Evolutionary conservation across 2,329 filamentous ascomycete species (phyloP), one percentile per base, ranked within the genome.

Genomic region (Epichloe bromicola): DNA sequence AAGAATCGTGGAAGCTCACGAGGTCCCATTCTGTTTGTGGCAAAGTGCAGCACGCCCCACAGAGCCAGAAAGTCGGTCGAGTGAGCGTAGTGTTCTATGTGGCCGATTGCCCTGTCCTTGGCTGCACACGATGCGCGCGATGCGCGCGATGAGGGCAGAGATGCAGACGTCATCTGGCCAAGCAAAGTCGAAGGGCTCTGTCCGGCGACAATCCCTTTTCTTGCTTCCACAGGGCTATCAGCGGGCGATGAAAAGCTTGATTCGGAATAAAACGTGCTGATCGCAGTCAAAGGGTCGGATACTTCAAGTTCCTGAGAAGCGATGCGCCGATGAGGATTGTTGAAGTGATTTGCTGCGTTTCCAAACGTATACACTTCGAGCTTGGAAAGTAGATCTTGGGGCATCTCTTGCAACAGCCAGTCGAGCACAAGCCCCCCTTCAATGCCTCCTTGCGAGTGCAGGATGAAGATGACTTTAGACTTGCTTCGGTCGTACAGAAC

Each of bases 21-120:
- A 1, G 63, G 65, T 17, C 58, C 60, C 61, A 67, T 64, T 14
- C 52, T 56, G 48, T 76, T 74, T 30, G 67, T 72, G 2, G 74
- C 72, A 60, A 86, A 88, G 62, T 86, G 76, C 37, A 91, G 70
- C 5, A 89, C 79, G 1, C 87, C 87, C 75, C 84, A 87, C 10
- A 81, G 69, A 4, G 85, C 77, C 2, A 91, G 85, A 57, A 88
- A 86, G 59, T 93, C 87, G 15, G 73, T 76, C 8, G 75, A 76
- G 61, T 90, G 85, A 3, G 82, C 83, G 60, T 90, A 93, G 65
- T 93, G 87, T 65, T 93, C 87, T 39, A 93, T 83, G 56, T 89
- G 75, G 5, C 76, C 74, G 48, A 91, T 82, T 3, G 77, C 76
- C 40, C 71, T 67, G 54, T 72, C 70, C 5, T 71, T 66, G 8